Conservation (phyloP, 176 grass and related monocot genomes). For the Coix lacrymajobi region DNA sequence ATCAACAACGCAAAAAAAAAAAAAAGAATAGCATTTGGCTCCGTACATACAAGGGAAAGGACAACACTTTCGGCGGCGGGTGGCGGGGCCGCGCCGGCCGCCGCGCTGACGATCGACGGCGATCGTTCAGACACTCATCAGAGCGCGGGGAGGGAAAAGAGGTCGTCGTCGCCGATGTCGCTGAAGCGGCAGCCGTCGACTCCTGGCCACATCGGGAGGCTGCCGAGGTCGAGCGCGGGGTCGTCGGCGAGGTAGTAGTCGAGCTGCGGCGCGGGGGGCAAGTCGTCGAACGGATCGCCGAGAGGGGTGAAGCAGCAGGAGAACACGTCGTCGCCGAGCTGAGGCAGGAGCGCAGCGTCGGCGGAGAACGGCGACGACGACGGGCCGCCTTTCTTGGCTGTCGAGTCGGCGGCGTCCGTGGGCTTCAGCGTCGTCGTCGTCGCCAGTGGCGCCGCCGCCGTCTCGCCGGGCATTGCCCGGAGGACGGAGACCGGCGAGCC, state of each 20-base stretch:
- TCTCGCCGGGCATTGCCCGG: not conserved
- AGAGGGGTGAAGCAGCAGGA: not conserved
- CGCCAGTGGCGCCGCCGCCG: no score
- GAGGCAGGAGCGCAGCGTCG: not conserved
- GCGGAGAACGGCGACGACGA: not conserved
- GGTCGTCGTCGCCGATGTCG: constrained; percentile 1
- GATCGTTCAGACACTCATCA: no score
- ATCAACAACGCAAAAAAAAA: not conserved
- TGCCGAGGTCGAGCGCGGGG: constrained; percentile 26
- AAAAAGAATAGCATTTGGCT: not conserved
- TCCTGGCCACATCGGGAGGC: constrained; percentile 5
- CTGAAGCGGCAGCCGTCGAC: not conserved
- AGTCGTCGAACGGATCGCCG: constrained; percentile 15
- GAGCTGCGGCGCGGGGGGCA: not conserved
- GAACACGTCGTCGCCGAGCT: not conserved
- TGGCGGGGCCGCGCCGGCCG: no score
- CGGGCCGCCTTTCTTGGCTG: not conserved
- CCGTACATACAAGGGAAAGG: constrained; percentile 6
- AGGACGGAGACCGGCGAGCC: constrained; percentile 81
- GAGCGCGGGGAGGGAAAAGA: not conserved
- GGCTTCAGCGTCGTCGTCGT: not conserved
- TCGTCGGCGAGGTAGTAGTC: not conserved
- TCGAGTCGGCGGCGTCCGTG: not conserved
- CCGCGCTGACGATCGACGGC: not conserved
- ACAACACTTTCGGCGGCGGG: not conserved